Conservation (phyloP, 345 rosid species). For the Excoecaria cochinchinensis region DNA sequence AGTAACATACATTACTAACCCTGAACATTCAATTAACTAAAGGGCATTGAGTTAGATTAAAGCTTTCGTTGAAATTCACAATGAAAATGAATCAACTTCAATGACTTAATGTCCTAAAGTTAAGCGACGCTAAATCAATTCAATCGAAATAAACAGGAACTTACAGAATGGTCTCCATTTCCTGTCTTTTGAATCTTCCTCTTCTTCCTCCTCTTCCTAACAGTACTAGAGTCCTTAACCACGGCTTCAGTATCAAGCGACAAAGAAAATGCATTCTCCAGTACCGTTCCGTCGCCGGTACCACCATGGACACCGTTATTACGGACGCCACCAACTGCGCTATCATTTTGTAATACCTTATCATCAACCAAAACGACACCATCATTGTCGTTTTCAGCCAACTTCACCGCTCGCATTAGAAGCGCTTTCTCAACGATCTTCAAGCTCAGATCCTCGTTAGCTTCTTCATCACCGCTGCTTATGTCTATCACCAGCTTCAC, state of each 20-base stretch:
- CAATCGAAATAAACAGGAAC: constrained; percentile 21
- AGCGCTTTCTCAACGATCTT: constrained; percentile 77
- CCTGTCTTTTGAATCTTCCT: constrained; percentile 24
- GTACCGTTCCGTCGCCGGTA: neutral
- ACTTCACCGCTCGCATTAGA: constrained; percentile 36
- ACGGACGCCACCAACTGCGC: constrained; percentile 1
- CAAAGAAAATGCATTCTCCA: constrained; percentile 25
- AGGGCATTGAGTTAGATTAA: neutral
- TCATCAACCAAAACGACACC: constrained; percentile 21
- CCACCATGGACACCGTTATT: neutral
- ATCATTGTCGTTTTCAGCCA: constrained; percentile 1
- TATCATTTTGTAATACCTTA: neutral
- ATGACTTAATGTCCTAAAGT: neutral
- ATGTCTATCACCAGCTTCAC: constrained; percentile 9
- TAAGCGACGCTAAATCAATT: neutral
- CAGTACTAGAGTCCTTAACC: constrained; percentile 20
- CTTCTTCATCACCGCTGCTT: constrained; percentile 40
- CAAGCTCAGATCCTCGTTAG: constrained; percentile 79
- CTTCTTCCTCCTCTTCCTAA: constrained; percentile 37
- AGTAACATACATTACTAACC: neutral
- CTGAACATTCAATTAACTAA: neutral
- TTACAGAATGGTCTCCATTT: constrained; percentile 35
- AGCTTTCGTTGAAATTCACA: neutral
- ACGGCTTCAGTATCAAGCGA: constrained; percentile 30
- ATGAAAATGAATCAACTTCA: neutral